Base-by-base conservation (phyloP, 2,329 filamentous ascomycete genomes). In the Botryotinia narcissicola region DNA sequence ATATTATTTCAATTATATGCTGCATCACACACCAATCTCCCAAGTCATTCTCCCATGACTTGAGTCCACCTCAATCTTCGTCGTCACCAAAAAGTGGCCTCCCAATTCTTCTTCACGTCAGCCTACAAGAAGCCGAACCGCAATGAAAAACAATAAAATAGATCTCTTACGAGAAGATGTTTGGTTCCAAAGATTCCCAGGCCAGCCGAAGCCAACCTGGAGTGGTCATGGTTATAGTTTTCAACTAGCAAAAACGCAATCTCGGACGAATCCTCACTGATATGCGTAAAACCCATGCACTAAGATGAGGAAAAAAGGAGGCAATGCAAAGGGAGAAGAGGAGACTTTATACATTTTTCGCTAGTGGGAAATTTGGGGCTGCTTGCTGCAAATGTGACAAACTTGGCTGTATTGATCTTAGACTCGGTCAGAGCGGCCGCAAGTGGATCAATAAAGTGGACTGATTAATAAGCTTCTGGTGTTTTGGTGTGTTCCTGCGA, bases 261-360 rank as follows among this genome's bases (percentile, higher is more conserved):
- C 91, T 94, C 92, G 89, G 92, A 93, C 90, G 88, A 90, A 91
- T 93, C 92, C 90, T 94, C 92, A 94, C 90, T 91, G 90, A 89
- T 89, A 91, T 88, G 88, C 90, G 46, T 61, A 68, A 60, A 70
- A 75, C 74, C 76, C 78, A 84, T 91, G 90, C 90, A 91, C 89
- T 86, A 82, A 85, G 87, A 89, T 89, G 84, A 80, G 81, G 83
- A 82, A 77, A 82, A 82, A 86, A 84, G 81, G 54, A 74, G 66
- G 73, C 61, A 62, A 75, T 46, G 5, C n/a, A 9, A 44, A 64
- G 57, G 74, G 64, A 63, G 72, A 63, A 61, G 40, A 12, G 18
- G 46, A 69, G 71, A 40, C 22, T 72, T 68, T 72, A 72, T 72
- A 72, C 22, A 7, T n/a, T n/a, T 40, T 40, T 57, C 44, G 40